These are phyloP conservation scores for Fennellomyces sp. DNA, from an alignment of 371 early-diverging fungal species.

Conservation along the genomic window DNA sequence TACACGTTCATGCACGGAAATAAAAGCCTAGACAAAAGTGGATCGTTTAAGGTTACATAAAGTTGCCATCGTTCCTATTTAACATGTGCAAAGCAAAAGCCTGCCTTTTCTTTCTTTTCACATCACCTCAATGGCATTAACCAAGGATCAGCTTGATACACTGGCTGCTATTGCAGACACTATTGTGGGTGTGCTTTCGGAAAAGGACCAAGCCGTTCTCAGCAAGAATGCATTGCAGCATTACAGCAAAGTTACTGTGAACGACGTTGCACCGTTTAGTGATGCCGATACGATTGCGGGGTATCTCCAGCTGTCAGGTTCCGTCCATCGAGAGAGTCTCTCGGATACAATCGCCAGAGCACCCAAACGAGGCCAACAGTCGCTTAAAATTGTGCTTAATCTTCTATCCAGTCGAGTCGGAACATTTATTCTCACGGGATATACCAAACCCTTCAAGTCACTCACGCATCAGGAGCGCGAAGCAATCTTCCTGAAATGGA, in stretches of 20 bases:
- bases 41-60: too few species aligned
- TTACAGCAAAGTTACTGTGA: not conserved
- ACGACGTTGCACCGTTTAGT: not conserved
- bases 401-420: not conserved
- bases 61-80: too few species aligned
- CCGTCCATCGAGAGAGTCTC: not conserved
- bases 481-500: slow-evolving; percentile 3
- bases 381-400: not conserved
- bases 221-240: not conserved
- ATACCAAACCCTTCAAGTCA: not conserved
- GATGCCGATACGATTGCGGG: not conserved
- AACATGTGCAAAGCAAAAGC: too few species aligned
- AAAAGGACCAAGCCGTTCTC: not conserved
- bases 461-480: not conserved
- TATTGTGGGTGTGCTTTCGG: not conserved
- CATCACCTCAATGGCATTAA: too few species aligned
- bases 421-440: not conserved
- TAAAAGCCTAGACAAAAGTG: too few species aligned
- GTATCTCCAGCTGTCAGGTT: not conserved
- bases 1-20: too few species aligned
- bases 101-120: too few species aligned
- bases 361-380: not conserved
- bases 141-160: not conserved
- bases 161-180: not conserved
- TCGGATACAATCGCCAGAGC: not conserved